phyloP scores from a whole-genome alignment of 202 grass and related monocot genomes.

The Schoenoplectus tabernaemontani region DNA sequence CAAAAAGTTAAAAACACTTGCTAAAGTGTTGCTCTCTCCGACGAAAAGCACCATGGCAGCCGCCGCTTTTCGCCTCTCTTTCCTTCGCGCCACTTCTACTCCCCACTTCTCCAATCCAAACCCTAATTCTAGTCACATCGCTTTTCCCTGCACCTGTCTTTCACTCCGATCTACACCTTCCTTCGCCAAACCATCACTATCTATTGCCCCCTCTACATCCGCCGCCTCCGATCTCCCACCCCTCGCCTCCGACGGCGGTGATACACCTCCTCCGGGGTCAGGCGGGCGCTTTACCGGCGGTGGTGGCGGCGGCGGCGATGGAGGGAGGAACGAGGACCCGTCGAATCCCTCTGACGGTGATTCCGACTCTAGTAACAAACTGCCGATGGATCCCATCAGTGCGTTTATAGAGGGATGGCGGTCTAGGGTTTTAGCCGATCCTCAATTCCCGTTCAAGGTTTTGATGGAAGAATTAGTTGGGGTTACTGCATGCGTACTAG shows the following conservation, averaged over 20 bases:
- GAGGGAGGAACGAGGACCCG: conserved; percentile 23
- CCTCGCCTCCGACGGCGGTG: not conserved
- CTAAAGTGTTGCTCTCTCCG: too few species aligned
- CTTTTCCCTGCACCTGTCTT: conserved; percentile 11
- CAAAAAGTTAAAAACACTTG: too few species aligned
- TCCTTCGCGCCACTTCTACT: conserved; percentile 18
- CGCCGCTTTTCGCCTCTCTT: conserved; percentile 35
- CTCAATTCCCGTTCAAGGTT: conserved; percentile 95
- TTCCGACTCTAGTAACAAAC: not conserved
- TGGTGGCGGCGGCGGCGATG: conserved; percentile 19
- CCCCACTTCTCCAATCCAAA: conserved; percentile 22
- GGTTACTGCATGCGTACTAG: conserved; percentile 75
- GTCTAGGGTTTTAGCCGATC: conserved; percentile 73
- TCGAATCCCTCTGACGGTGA: conserved; percentile 8
- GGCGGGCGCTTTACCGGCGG: conserved; percentile 39
- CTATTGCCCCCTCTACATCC: conserved; percentile 13
- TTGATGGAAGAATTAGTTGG: conserved; percentile 97
- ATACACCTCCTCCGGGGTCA: conserved; percentile 29
- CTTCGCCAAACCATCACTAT: conserved; percentile 17
- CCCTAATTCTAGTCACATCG: conserved; percentile 28
- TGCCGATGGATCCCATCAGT: conserved; percentile 43
- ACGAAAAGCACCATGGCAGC: conserved; percentile 76
- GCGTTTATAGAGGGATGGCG: conserved; percentile 81
- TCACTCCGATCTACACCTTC: conserved; percentile 36
- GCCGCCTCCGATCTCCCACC: conserved; percentile 29